These are phyloP conservation scores for Ambrosia trifida DNA, from an alignment of 129 eudicot species.

Conservation along the genomic window DNA sequence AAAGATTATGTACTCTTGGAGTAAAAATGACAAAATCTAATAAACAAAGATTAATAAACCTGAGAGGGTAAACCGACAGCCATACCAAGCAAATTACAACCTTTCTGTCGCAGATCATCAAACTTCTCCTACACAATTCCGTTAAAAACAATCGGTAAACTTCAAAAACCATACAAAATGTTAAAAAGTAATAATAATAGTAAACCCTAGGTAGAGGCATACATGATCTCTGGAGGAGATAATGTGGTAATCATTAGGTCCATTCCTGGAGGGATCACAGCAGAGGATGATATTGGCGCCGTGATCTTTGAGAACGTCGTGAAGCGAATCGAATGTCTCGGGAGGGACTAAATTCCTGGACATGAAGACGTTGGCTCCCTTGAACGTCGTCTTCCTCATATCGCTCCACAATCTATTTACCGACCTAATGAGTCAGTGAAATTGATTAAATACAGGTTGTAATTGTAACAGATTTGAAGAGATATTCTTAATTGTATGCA, in stretches of 20 bases:
- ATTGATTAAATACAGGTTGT: not conserved
- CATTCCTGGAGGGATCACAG: conserved; percentile 83
- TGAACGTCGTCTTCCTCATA: conserved; percentile 72
- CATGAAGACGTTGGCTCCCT: conserved; percentile 85
- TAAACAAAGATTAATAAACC: conserved; percentile 16
- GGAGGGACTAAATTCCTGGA: conserved; percentile 90
- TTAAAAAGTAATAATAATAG: not conserved
- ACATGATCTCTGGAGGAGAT: conserved; percentile 76
- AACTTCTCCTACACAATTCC: conserved; percentile 61
- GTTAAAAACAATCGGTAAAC: not conserved
- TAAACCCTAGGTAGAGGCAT: not conserved
- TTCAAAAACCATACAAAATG: not conserved
- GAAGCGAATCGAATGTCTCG: conserved; percentile 74
- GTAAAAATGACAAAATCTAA: not conserved
- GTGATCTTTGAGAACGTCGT: conserved; percentile 76
- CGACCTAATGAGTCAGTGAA: not conserved
- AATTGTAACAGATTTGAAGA: too few species aligned
- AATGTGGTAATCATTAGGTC: conserved; percentile 76
- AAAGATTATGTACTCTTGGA: not conserved
- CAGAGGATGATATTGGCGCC: conserved; percentile 81
- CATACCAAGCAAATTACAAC: conserved; percentile 85
- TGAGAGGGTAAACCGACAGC: conserved; percentile 29
- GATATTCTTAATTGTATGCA: too few species aligned
- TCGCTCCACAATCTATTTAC: not conserved
- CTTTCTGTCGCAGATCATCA: conserved; percentile 56